Conservation (phyloP, 164 flowering plant species). For the Berberis thunbergii region DNA sequence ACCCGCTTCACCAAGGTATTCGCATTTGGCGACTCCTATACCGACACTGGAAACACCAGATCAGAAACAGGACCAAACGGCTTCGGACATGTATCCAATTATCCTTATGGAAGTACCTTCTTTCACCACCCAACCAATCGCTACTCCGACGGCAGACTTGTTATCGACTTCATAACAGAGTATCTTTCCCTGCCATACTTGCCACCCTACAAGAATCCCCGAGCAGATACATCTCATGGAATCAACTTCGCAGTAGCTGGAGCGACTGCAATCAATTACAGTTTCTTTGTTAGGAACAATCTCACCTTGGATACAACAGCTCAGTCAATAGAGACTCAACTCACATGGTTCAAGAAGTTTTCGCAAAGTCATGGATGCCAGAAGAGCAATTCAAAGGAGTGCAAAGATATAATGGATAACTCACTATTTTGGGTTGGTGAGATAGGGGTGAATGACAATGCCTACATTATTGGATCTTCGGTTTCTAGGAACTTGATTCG, state of each 20-base stretch:
- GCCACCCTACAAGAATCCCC: constrained; percentile 30
- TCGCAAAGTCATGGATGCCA: constrained; percentile 39
- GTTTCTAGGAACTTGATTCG: constrained; percentile 36
- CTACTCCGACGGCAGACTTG: constrained; percentile 50
- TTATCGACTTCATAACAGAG: constrained; percentile 54
- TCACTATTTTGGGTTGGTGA: constrained; percentile 88
- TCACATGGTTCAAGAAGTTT: constrained; percentile 48
- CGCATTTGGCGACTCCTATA: constrained; percentile 73
- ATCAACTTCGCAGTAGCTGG: constrained; percentile 74
- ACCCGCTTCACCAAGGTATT: constrained; percentile 35
- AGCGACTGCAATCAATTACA: constrained; percentile 34
- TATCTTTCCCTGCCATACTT: constrained; percentile 38
- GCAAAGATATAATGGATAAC: constrained; percentile 30
- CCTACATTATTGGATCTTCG: constrained; percentile 40
- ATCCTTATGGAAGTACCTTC: constrained; percentile 35
- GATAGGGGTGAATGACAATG: constrained; percentile 84
- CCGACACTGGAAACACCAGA: constrained; percentile 65
- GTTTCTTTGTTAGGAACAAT: constrained; percentile 28
- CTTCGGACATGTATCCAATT: constrained; percentile 25
- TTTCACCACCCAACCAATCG: constrained; percentile 36
- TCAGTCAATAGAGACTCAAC: constrained; percentile 52
- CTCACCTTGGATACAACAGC: constrained; percentile 46
- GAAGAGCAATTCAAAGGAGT: constrained; percentile 10
- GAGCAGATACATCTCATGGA: constrained; percentile 30
- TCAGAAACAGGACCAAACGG: constrained; percentile 23